Evolutionary conservation across 495 filamentous ascomycete genomes (phyloP).

Genomic region (Immersiella caudata): DNA sequence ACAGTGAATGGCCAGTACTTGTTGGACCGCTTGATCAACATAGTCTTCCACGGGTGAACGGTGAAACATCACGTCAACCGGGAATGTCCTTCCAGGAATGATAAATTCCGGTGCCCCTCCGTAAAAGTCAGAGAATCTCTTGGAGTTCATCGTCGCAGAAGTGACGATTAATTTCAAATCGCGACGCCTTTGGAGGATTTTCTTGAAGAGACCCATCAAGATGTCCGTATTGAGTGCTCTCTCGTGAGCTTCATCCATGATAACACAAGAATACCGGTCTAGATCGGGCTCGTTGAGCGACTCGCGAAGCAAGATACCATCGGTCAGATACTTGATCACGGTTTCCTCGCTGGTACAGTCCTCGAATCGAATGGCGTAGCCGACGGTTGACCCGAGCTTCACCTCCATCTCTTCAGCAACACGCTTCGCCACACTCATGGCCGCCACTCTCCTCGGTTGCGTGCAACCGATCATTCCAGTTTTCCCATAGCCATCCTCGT

Average conservation of each 20-base stretch:
- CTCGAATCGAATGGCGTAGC: constrained; percentile 98
- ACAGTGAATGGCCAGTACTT: constrained; percentile 95
- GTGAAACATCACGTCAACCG: constrained; percentile 95
- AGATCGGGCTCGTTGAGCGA: constrained; percentile 89
- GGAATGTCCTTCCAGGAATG: constrained; percentile 96
- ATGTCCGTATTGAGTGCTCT: constrained; percentile 96
- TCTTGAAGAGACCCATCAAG: constrained; percentile 96
- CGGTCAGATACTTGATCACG: constrained; percentile 99
- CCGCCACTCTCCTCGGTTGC: constrained; percentile 91
- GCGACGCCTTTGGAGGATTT: constrained; percentile 84
- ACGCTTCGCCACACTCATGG: constrained; percentile 98
- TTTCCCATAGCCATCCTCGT: constrained; percentile 90
- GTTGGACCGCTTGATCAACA: constrained; percentile 94
- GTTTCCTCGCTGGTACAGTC: constrained; percentile 96
- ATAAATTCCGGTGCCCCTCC: constrained; percentile 97
- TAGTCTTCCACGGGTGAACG: constrained; percentile 96
- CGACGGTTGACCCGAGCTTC: constrained; percentile 83
- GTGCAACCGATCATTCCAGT: constrained; percentile 92
- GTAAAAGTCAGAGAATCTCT: constrained; percentile 93
- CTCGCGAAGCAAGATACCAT: constrained; percentile 93
- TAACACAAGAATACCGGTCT: constrained; percentile 96
- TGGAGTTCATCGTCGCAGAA: constrained; percentile 97
- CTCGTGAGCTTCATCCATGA: constrained; percentile 99
- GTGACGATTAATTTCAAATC: constrained; percentile 98
- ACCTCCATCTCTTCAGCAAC: constrained; percentile 99